These are phyloP conservation scores for Jacaranda mimosifolia DNA, from an alignment of 257 asterid genomes.

Conservation along the genomic window DNA sequence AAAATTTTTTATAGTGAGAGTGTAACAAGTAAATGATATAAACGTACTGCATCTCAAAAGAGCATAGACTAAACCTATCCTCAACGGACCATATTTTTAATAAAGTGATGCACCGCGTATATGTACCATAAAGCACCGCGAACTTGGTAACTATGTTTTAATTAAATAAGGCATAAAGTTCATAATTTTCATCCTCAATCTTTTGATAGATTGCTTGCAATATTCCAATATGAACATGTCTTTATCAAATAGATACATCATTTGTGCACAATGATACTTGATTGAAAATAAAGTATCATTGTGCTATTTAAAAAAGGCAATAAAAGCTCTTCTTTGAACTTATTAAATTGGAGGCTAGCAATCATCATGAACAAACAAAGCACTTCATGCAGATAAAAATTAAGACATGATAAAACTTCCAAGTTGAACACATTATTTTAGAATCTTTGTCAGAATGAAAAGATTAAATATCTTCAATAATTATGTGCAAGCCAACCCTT, in stretches of 20 bases:
- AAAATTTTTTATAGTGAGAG: too few species aligned
- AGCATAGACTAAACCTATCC: too few species aligned
- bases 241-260: constrained; percentile 38
- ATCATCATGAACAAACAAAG: constrained; percentile 17
- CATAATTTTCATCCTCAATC: constrained; percentile 4
- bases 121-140: too few species aligned
- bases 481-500: constrained; percentile 31
- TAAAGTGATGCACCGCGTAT: too few species aligned
- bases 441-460: constrained; percentile 25
- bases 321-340: constrained; percentile 10
- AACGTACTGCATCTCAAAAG: too few species aligned
- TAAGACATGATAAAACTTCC: constrained; percentile 25
- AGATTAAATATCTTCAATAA: constrained; percentile 32
- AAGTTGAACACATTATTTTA: constrained; percentile 24
- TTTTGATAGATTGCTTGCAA: constrained; percentile 20
- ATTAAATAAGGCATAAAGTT: constrained; percentile 29
- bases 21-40: too few species aligned
- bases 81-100: too few species aligned
- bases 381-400: constrained; percentile 28
- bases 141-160: too few species aligned
- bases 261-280: constrained; percentile 37
- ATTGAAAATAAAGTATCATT: constrained; percentile 36
- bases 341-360: constrained; percentile 31
- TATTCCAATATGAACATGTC: constrained; percentile 35
- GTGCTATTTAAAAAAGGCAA: constrained; percentile 13